Evolutionary conservation across 768 basidiomycete genomes (phyloP).

Genomic region (Trametes elegans): DNA sequence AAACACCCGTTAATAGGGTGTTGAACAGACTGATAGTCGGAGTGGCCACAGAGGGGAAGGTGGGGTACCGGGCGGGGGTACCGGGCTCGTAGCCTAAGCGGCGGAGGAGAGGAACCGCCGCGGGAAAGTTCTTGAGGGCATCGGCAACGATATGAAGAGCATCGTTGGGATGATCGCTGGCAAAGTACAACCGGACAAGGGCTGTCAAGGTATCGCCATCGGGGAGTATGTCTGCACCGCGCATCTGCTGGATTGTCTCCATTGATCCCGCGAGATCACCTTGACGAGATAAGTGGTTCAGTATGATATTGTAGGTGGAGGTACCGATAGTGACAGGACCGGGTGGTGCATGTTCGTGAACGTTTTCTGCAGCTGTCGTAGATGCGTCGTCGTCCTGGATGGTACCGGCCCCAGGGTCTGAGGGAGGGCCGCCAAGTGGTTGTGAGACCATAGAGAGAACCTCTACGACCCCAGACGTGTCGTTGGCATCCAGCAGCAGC

Average conservation of each 20-base stretch:
- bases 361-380: background rate
- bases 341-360: background rate
- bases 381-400: conserved; percentile 30
- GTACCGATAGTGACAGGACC: conserved; percentile 41
- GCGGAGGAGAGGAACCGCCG: conserved; percentile 25
- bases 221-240: conserved; percentile 38
- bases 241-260: conserved; percentile 48
- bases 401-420: conserved; percentile 25
- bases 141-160: conserved; percentile 53
- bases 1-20: conserved; percentile 50
- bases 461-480: conserved; percentile 45
- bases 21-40: conserved; percentile 53
- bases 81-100: conserved; percentile 18
- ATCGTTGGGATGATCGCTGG: conserved; percentile 41
- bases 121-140: background rate
- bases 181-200: conserved; percentile 55
- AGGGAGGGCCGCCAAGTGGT: background rate
- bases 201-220: conserved; percentile 50
- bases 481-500: conserved; percentile 53
- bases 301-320: conserved; percentile 60
- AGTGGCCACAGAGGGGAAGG: conserved; percentile 15
- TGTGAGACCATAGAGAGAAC: conserved; percentile 39
- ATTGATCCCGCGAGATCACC: conserved; percentile 46
- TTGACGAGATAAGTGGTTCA: conserved; percentile 49
- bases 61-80: conserved; percentile 23